Percentiles rank a stretch among this genome's conserved stretches.
phyloP scores from a whole-genome alignment of 2,329 filamentous ascomycete genomes.

The Penicillium sp. region DNA sequence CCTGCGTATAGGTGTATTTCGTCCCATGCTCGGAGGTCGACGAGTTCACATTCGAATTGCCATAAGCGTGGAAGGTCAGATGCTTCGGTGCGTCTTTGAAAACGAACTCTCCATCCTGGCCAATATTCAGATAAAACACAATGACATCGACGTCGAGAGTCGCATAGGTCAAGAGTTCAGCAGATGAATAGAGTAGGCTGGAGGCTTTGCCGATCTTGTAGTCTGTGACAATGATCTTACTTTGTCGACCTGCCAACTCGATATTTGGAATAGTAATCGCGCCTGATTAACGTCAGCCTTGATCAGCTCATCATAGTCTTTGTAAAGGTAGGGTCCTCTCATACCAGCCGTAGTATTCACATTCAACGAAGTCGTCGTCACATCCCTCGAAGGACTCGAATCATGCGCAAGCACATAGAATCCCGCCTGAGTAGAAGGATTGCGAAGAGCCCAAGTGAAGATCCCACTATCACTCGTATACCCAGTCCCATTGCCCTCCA shows the following conservation, averaged over 20 bases:
- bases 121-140: constrained; percentile 54
- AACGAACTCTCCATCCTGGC: constrained; percentile 56
- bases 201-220: constrained; percentile 52
- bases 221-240: constrained; percentile 60
- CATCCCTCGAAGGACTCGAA: constrained; percentile 48
- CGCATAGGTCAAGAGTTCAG: constrained; percentile 55
- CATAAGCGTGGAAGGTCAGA: constrained; percentile 48
- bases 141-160: constrained; percentile 48
- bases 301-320: not conserved
- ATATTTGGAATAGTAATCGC: constrained; percentile 45
- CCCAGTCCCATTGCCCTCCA: constrained; percentile 60
- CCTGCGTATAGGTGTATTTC: constrained; percentile 54
- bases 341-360: constrained; percentile 54
- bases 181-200: constrained; percentile 56
- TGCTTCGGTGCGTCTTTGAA: constrained; percentile 44
- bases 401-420: constrained; percentile 58
- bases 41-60: constrained; percentile 41
- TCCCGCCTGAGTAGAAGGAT: constrained; percentile 53
- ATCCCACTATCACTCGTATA: constrained; percentile 48
- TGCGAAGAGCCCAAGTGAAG: constrained; percentile 58
- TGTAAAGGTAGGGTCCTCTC: constrained; percentile 15
- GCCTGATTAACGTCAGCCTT: constrained; percentile 12
- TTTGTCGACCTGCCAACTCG: constrained; percentile 57
- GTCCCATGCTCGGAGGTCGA: constrained; percentile 32
- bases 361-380: constrained; percentile 53